Evolutionary conservation across 2,329 filamentous ascomycete genomes (phyloP), one percentile per base, ranked within the genome.

Genomic region (Cladophialophora carrionii): DNA sequence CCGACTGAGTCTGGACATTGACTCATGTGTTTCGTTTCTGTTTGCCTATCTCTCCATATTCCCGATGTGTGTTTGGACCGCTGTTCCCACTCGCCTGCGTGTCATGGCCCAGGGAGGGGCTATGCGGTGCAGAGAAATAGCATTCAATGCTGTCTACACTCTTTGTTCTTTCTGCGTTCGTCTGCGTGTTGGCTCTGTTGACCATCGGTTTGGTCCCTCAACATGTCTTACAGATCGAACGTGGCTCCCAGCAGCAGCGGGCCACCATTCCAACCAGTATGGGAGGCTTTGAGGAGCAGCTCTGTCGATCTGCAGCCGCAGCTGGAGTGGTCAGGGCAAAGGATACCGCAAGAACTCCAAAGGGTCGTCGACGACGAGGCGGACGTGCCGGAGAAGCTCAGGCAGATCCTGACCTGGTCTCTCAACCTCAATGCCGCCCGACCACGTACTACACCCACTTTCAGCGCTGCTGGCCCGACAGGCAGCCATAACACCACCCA

Each of bases 401-500:
- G 57, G 51, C 46, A 68, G 22, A 70, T 71, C 31, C 57, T 71
- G 17, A 29, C 43, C 9, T 71, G 69, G 69, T 71, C 69, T 17
- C 52, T 67, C 14, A 46, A 17, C 20, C 48, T 49, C 17, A 37
- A 20, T 46, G 17, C 32, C 32, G 31, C 56, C 52, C 57, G 60
- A 5, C 22, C 43, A n/a, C n/a, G 29, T 34, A 49, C 37, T 20
- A 32, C 12, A 10, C 12, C 41, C 5, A 43, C 5, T 46, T 17
- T 17, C 22, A 37, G 22, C 55, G 54, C 20, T 4, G 22, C 20
- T 24, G 34, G 34, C 14, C 14, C 14, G 34, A 41, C 14, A 17
- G 14, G 34, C 12, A 41, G 1, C 6, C 12, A 8, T 17, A 14
- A 41, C 17, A 17, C 4, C 34, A 41, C 34, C 34, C 17, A 41